Evolutionary conservation across 108 stramenopile genomes (phyloP).

Genomic region (Phaeodactylum tricornutum): DNA sequence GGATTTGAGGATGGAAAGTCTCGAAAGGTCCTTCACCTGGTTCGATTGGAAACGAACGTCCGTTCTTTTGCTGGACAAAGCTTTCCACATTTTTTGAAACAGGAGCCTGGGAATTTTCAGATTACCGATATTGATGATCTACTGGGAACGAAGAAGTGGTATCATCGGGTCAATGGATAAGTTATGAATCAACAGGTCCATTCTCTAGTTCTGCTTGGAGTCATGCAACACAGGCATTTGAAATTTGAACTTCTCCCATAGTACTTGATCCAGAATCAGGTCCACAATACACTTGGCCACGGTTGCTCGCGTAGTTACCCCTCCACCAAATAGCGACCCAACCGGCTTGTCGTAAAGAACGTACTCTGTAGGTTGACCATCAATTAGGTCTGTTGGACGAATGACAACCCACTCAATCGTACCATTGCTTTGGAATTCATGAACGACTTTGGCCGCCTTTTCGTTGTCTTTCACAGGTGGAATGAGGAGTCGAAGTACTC

Average conservation of each 20-base stretch:
- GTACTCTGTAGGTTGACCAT: conserved; percentile 5
- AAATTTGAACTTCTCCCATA: conserved; percentile 11
- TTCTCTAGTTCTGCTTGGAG: too few species aligned
- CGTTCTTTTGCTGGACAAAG: neutral
- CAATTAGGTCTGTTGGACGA: conserved; percentile 46
- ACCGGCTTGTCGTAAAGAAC: conserved; percentile 10
- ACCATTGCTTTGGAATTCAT: neutral
- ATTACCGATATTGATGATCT: conserved; percentile 62
- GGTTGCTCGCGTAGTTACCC: conserved; percentile 3
- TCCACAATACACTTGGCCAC: conserved; percentile 14
- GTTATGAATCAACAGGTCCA: neutral
- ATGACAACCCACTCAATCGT: conserved; percentile 33
- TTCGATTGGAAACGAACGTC: conserved; percentile 33
- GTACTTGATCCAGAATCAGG: conserved; percentile 1
- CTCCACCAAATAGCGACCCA: conserved; percentile 8
- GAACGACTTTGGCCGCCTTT: conserved; percentile 29
- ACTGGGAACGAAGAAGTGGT: conserved; percentile 41
- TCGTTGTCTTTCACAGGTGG: conserved; percentile 60
- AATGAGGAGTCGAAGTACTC: conserved; percentile 27
- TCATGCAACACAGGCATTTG: conserved; percentile 14
- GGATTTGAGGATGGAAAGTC: conserved; percentile 24
- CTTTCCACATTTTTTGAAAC: neutral
- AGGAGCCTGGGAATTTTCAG: conserved; percentile 32
- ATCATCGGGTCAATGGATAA: conserved; percentile 1
- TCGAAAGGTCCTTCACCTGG: conserved; percentile 36